Base-by-base conservation (phyloP, 169 alveolate genomes). In the Babesia divergens region DNA sequence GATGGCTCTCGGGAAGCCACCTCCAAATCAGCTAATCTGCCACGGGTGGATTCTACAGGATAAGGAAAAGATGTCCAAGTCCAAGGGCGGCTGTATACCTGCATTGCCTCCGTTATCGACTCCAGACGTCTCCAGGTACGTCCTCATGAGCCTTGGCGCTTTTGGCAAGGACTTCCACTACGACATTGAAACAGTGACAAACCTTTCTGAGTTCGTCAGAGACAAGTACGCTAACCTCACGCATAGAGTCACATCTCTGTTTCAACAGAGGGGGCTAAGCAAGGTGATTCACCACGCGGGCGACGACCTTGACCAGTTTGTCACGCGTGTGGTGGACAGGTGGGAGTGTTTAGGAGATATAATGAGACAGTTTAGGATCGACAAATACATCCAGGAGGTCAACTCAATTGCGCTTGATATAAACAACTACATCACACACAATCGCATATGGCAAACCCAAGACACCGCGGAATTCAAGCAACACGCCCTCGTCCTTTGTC, bases 21-120 rank as follows among this genome's bases (percentile, higher is more conserved):
- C 84, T 5, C 94, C 95, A 4, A 56, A 69, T 38, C 56, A 75
- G 64, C 80, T 95, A 22, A 26, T 92, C 14, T 84, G 81, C 14
- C 98, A 95, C 70, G 95, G 95, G 20, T 95, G 95, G 86, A 74
- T 94, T 90, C 49, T 89, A 38, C 59, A 59, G 56, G 32, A 22
- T 9, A 77, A 84, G 20, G 90, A 74, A 38, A 96, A 96, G 81
- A 95, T 96, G 94, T 92, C 97, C 13, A 96, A 96, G 82, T 90
- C 95, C 37, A 49, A 92, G 28, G 94, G 95, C 56, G 93, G 93
- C 62, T 34, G 31, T 43, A 24, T 64, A 14, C 74, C 67, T 16
- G 79, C 83, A 2, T 37, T 80, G 59, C 69, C 82, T 0, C 28
- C 65, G 7, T 7, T 34, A 1, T 49, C 43, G 4, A 22, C 58